Conservation (phyloP, 2,329 filamentous ascomycete species). For the Aspergillus sojae region DNA sequence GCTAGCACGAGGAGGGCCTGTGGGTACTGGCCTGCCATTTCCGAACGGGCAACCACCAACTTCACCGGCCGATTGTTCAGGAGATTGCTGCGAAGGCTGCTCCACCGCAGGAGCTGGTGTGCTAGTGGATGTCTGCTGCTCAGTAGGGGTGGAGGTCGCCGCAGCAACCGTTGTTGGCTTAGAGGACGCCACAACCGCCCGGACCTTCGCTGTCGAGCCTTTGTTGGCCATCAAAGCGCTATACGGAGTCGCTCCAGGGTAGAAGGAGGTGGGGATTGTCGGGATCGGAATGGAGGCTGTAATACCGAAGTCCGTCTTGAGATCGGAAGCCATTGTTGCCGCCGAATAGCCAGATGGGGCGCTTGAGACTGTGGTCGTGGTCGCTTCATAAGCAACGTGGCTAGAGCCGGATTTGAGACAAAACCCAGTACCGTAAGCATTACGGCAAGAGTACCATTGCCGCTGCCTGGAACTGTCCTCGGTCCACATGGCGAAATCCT, state of each 20-base stretch:
- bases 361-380: conserved; percentile 23
- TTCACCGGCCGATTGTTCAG: neutral
- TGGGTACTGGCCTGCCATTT: neutral
- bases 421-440: conserved; percentile 52
- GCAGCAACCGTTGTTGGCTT: neutral
- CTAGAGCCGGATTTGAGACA: conserved; percentile 44
- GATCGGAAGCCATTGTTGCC: conserved; percentile 27
- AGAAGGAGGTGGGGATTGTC: conserved; percentile 30
- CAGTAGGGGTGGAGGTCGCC: neutral
- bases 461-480: conserved; percentile 20
- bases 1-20: neutral
- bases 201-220: neutral
- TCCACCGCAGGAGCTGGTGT: neutral
- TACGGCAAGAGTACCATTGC: conserved; percentile 49
- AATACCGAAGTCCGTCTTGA: conserved; percentile 26
- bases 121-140: neutral
- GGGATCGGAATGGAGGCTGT: conserved; percentile 25
- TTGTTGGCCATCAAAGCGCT: conserved; percentile 22
- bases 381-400: conserved; percentile 21
- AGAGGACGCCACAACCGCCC: neutral
- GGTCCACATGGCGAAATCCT: conserved; percentile 53
- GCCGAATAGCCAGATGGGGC: conserved; percentile 30
- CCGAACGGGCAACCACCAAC: neutral
- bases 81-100: neutral
- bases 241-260: conserved; percentile 33